Conservation (phyloP, 305 asterid genomes). For the Fraxinus velutina region DNA sequence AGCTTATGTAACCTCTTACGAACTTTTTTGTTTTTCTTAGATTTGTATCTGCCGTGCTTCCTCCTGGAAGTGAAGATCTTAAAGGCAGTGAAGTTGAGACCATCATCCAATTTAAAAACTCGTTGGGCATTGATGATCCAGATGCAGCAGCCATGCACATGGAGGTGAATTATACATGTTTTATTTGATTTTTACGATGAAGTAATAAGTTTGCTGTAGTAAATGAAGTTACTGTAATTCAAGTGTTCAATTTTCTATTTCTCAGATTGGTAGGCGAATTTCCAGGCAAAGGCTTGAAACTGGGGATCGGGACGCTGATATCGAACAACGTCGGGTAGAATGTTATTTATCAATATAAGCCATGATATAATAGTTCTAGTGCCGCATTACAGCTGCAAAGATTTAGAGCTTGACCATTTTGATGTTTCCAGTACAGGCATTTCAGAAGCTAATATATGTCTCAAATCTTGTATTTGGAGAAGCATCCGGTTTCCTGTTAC, state of each 20-base stretch:
- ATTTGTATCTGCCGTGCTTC: conserved; percentile 73
- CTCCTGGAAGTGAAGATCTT: conserved; percentile 84
- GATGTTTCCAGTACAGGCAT: conserved; percentile 84
- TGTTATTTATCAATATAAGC: conserved; percentile 32
- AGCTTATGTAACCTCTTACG: not conserved
- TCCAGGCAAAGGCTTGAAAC: conserved; percentile 96
- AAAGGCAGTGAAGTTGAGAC: conserved; percentile 85
- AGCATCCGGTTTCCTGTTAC: conserved; percentile 86
- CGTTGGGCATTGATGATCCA: conserved; percentile 97
- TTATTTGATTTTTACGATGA: conserved; percentile 8
- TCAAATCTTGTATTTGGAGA: conserved; percentile 97
- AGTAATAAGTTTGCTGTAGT: conserved; percentile 10
- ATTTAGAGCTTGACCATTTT: conserved; percentile 55
- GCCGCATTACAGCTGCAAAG: conserved; percentile 18
- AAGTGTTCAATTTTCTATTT: conserved; percentile 33
- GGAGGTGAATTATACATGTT: conserved; percentile 60
- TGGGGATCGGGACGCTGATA: conserved; percentile 77
- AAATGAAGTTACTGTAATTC: conserved; percentile 16
- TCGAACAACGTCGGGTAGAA: conserved; percentile 88
- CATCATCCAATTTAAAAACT: conserved; percentile 67
- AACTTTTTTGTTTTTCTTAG: conserved; percentile 34
- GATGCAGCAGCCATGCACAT: conserved; percentile 98
- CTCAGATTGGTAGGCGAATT: conserved; percentile 91
- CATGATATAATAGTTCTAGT: conserved; percentile 15
- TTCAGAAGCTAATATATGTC: conserved; percentile 92